Percentiles rank a stretch among this genome's conserved stretches.
phyloP scores from a whole-genome alignment of 495 filamentous ascomycete species.

The Talaromyces trachyspermus region DNA sequence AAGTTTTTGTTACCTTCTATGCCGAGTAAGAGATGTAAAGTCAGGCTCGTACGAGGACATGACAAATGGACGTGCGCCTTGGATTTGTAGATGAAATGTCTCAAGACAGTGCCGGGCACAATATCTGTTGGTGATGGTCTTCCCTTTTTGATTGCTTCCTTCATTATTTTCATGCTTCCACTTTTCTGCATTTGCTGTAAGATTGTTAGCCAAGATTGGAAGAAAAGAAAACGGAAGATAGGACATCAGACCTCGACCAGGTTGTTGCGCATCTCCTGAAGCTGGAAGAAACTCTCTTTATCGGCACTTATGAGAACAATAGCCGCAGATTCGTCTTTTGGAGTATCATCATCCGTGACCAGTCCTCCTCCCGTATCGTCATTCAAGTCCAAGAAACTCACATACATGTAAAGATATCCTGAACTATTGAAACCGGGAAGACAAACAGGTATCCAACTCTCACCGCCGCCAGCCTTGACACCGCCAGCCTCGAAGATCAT shows the following conservation, averaged over 20 bases:
- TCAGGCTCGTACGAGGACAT: conserved; percentile 77
- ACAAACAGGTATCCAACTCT: conserved; percentile 97
- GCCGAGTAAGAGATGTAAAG: conserved; percentile 55
- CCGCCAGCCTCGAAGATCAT: conserved; percentile 97
- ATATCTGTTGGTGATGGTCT: conserved; percentile 66
- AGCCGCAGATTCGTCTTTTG: conserved; percentile 70
- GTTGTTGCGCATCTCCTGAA: conserved; percentile 75
- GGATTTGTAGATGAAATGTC: conserved; percentile 93
- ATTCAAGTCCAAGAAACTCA: conserved; percentile 68
- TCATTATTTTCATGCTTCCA: conserved; percentile 67
- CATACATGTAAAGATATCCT: conserved; percentile 99
- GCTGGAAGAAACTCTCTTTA: conserved; percentile 86
- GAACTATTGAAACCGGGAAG: conserved; percentile 95
- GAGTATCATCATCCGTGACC: conserved; percentile 26
- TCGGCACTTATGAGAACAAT: conserved; percentile 87
- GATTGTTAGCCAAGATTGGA: neutral
- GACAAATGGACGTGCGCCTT: conserved; percentile 88
- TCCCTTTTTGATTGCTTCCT: conserved; percentile 59
- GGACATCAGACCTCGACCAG: conserved; percentile 51
- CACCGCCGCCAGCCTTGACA: conserved; percentile 80
- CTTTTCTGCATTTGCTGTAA: conserved; percentile 61
- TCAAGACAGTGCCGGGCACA: conserved; percentile 67
- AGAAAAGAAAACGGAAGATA: neutral
- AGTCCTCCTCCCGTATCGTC: conserved; percentile 21
- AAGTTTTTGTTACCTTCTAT: conserved; percentile 45